phyloP scores from a whole-genome alignment of 805 yeast species.

The Metschnikowia shivogae region DNA sequence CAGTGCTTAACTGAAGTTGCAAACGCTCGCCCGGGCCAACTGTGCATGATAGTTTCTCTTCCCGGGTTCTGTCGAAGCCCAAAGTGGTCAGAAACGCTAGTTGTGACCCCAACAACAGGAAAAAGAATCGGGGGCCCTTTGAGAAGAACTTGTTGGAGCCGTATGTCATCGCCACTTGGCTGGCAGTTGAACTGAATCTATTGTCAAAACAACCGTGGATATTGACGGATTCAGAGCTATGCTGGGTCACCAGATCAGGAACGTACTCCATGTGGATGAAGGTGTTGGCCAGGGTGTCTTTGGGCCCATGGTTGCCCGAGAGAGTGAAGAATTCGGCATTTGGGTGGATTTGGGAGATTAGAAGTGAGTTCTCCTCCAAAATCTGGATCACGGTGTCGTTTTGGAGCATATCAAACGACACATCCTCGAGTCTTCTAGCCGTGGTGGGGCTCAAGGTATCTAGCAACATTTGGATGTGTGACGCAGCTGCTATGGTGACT shows the following conservation, averaged over 20 bases:
- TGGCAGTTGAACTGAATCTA: conserved; percentile 11
- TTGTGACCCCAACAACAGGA: conserved; percentile 4
- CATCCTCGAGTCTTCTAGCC: not conserved
- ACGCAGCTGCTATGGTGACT: not conserved
- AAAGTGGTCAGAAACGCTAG: not conserved
- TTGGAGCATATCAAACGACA: conserved; percentile 6
- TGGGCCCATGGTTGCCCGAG: not conserved
- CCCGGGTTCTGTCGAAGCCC: conserved; percentile 1
- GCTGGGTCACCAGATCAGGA: not conserved
- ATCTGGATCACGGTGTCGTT: conserved; percentile 7
- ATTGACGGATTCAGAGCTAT: not conserved
- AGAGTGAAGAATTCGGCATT: not conserved
- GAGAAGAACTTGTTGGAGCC: not conserved
- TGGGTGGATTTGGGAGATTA: not conserved
- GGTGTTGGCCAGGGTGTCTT: not conserved
- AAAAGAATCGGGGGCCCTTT: conserved; percentile 4
- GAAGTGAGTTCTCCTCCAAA: conserved; percentile 8
- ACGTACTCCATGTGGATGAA: not conserved
- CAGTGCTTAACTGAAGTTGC: conserved; percentile 12
- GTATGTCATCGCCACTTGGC: conserved; percentile 7
- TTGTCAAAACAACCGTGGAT: conserved; percentile 16
- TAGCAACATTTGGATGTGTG: not conserved
- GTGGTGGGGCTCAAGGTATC: not conserved
- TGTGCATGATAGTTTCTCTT: conserved; percentile 12
- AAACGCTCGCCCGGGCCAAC: conserved; percentile 12